Conservation (phyloP, 2,329 filamentous ascomycete species). For the Aspergillus quadricinctus region DNA sequence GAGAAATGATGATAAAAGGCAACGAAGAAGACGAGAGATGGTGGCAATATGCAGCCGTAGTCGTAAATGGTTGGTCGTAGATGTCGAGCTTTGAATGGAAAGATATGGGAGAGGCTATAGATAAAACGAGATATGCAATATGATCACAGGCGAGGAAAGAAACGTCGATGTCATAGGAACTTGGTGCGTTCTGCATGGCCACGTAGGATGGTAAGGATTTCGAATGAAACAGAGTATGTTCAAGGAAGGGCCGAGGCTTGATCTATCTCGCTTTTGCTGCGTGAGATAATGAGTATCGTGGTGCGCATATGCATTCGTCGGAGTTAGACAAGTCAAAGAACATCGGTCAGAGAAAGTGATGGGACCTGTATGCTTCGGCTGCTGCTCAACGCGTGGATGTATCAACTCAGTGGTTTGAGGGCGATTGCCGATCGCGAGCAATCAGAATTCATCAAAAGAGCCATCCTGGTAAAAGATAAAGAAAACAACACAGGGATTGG, state of each 20-base stretch:
- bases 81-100: neutral
- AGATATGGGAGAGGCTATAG: neutral
- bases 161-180: neutral
- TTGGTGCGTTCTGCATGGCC: neutral
- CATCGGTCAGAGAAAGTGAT: constrained; percentile 7
- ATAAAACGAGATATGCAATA: neutral
- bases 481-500: neutral
- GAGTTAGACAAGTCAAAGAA: constrained; percentile 8
- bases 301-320: constrained; percentile 1
- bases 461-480: constrained; percentile 2
- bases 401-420: constrained; percentile 1
- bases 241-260: neutral
- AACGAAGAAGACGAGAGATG: constrained; percentile 6
- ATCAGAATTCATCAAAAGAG: constrained; percentile 8
- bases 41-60: neutral
- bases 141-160: neutral
- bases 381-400: constrained; percentile 1
- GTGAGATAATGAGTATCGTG: neutral
- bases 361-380: constrained; percentile 10
- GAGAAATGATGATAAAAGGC: neutral
- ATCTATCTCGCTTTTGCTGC: neutral
- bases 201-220: neutral
- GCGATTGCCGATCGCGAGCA: constrained; percentile 8
- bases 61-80: neutral
- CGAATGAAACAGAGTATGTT: neutral